Conservation (phyloP, 2,329 filamentous ascomycete species). For the Exophiala phaeomuriformis region DNA sequence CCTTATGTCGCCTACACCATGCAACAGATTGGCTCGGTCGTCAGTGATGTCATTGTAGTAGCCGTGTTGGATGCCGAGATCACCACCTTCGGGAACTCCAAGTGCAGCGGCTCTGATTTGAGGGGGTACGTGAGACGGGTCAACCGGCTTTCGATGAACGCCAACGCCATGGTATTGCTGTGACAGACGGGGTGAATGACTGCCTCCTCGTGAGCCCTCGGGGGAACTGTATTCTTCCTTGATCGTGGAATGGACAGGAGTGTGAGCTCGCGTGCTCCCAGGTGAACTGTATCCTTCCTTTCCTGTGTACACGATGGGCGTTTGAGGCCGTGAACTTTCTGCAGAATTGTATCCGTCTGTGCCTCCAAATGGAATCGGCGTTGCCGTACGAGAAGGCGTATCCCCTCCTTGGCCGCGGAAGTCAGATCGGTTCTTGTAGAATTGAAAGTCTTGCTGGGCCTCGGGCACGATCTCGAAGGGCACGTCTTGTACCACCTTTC, state of each 20-base stretch:
- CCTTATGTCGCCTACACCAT: slow-evolving; percentile 15
- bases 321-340: neutral
- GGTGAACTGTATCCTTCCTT: slow-evolving; percentile 42
- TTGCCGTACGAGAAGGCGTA: slow-evolving; percentile 21
- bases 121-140: slow-evolving; percentile 15
- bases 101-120: slow-evolving; percentile 8
- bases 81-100: slow-evolving; percentile 4
- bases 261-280: slow-evolving; percentile 17
- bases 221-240: slow-evolving; percentile 42
- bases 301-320: slow-evolving; percentile 25
- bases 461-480: slow-evolving; percentile 91
- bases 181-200: slow-evolving; percentile 33
- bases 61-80: slow-evolving; percentile 11
- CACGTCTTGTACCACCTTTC: slow-evolving; percentile 40
- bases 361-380: slow-evolving; percentile 12
- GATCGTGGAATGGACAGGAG: slow-evolving; percentile 25
- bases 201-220: slow-evolving; percentile 29
- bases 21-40: slow-evolving; percentile 22
- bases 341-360: slow-evolving; percentile 28
- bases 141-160: slow-evolving; percentile 15
- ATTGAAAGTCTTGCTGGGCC: slow-evolving; percentile 77
- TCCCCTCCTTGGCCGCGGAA: slow-evolving; percentile 83
- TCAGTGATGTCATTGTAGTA: slow-evolving; percentile 22
- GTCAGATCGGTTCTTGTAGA: slow-evolving; percentile 82
- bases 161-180: slow-evolving; percentile 24